These are phyloP conservation scores for Podaxis sp. DNA, from an alignment of 768 basidiomycete genomes.

Conservation along the genomic window DNA sequence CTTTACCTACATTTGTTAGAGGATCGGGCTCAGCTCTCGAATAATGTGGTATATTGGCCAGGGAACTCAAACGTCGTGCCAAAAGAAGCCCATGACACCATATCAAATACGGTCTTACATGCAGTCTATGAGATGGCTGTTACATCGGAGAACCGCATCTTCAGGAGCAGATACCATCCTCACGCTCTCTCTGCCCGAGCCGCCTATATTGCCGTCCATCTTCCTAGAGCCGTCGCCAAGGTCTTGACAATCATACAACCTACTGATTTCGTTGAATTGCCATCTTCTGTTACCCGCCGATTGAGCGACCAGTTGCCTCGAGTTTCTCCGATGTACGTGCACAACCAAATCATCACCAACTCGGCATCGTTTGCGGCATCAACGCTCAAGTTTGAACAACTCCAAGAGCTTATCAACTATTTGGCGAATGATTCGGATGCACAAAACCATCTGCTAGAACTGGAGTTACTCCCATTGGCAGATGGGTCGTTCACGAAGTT, in stretches of 20 bases:
- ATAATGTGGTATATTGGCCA: constrained; percentile 33
- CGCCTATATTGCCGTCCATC: not conserved
- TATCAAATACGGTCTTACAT: constrained; percentile 1
- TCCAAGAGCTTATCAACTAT: constrained; percentile 23
- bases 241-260: not conserved
- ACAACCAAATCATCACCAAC: constrained; percentile 1
- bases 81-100: constrained; percentile 12
- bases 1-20: constrained; percentile 37
- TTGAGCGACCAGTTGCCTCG: not conserved
- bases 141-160: not conserved
- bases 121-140: constrained; percentile 2
- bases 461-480: constrained; percentile 33
- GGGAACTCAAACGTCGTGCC: constrained; percentile 17
- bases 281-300: not conserved
- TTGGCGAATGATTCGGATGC: constrained; percentile 15
- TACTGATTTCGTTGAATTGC: not conserved
- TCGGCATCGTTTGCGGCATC: constrained; percentile 3
- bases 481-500: constrained; percentile 26
- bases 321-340: constrained; percentile 2
- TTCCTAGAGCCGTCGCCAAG: not conserved
- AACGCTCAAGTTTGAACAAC: constrained; percentile 19
- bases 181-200: constrained; percentile 9
- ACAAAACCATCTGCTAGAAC: constrained; percentile 19
- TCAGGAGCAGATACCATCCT: constrained; percentile 13
- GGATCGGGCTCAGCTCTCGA: constrained; percentile 12